These are phyloP conservation scores for Thielaviopsis musarum DNA, from an alignment of 2,329 filamentous ascomycete species.

Conservation along the genomic window DNA sequence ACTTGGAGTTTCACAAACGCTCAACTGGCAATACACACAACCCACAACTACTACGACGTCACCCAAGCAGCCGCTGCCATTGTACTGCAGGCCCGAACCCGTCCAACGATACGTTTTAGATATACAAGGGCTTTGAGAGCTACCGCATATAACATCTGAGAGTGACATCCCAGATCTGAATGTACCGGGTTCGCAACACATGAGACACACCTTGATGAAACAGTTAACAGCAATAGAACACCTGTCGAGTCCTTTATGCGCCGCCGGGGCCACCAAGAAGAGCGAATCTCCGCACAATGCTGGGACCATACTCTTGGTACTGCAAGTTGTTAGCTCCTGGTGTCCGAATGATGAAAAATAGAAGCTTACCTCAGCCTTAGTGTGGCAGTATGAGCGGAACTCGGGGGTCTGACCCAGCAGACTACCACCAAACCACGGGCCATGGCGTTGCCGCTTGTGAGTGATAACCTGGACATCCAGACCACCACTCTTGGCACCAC, in stretches of 20 bases:
- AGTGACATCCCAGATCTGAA: neutral
- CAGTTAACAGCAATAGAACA: neutral
- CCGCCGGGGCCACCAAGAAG: constrained; percentile 82
- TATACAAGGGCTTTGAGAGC: neutral
- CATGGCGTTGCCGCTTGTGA: constrained; percentile 92
- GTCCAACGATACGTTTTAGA: neutral
- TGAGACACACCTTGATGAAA: neutral
- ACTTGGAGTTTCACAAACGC: constrained; percentile 11
- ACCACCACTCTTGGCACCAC: constrained; percentile 82
- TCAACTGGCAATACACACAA: constrained; percentile 8
- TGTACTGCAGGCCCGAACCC: neutral
- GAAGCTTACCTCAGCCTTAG: constrained; percentile 50
- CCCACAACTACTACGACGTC: neutral
- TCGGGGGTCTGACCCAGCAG: constrained; percentile 93
- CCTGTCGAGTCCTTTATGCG: constrained; percentile 31
- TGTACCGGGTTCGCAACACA: neutral
- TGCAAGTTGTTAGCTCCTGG: constrained; percentile 23
- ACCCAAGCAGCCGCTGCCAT: neutral
- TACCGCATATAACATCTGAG: neutral
- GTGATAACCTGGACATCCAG: constrained; percentile 94
- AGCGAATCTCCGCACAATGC: constrained; percentile 88
- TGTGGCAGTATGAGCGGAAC: constrained; percentile 98
- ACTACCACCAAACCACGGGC: constrained; percentile 96
- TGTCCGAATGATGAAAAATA: neutral
- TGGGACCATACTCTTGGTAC: constrained; percentile 92